Percentiles rank a stretch among this genome's conserved stretches.
Conservation (phyloP, 352 stramenopile species). For the Pythium diclinum region DNA sequence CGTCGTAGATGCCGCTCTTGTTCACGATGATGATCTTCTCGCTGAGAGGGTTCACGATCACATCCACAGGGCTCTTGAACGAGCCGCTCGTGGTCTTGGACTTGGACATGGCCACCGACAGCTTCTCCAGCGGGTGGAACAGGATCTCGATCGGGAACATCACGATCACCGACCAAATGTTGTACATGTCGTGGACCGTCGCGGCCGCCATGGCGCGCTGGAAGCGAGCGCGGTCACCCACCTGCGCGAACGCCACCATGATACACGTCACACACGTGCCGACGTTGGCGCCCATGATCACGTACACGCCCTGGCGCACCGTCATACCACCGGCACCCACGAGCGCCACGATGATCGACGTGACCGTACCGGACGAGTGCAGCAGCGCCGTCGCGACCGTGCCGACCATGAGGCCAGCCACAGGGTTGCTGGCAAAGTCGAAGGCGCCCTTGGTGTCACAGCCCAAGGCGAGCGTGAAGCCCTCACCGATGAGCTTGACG, state of each 20-base stretch:
- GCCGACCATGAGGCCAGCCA: conserved; percentile 43
- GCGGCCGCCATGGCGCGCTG: conserved; percentile 30
- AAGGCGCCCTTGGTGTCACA: conserved; percentile 36
- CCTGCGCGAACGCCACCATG: conserved; percentile 73
- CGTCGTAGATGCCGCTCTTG: conserved; percentile 6
- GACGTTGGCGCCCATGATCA: conserved; percentile 85
- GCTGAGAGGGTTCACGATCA: conserved; percentile 18
- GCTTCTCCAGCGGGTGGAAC: conserved; percentile 32
- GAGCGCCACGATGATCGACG: conserved; percentile 43
- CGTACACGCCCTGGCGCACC: conserved; percentile 59
- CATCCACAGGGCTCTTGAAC: conserved; percentile 23
- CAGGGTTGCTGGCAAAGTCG: conserved; percentile 34
- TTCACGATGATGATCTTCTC: conserved; percentile 14
- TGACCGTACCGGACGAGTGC: conserved; percentile 46
- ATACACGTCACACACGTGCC: conserved; percentile 70
- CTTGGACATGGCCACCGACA: conserved; percentile 24
- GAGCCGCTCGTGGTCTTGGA: neutral
- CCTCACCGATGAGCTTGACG: conserved; percentile 36
- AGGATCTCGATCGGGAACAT: conserved; percentile 43
- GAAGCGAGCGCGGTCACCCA: conserved; percentile 46
- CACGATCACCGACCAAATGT: conserved; percentile 55
- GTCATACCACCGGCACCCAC: conserved; percentile 39
- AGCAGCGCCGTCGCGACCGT: conserved; percentile 43
- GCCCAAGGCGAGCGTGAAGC: conserved; percentile 37
- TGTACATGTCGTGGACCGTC: conserved; percentile 48